Evolutionary conservation across 352 stramenopile genomes (phyloP).

Genomic region (Pythium myriotylum): DNA sequence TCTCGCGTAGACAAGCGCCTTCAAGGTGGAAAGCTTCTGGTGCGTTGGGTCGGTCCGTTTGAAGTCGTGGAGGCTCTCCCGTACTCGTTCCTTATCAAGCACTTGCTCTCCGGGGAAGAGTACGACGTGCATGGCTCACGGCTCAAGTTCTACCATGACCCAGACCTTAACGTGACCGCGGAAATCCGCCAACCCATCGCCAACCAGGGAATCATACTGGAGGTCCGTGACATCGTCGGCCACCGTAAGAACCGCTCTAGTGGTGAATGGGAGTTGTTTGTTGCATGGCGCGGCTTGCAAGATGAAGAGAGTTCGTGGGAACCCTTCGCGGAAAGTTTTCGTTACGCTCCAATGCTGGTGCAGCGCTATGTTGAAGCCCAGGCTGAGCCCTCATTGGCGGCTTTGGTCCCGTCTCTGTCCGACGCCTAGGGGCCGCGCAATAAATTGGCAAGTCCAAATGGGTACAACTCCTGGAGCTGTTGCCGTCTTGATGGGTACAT

Average conservation of each 20-base stretch:
- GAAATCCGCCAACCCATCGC: conserved; percentile 19
- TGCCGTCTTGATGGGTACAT: too few species aligned
- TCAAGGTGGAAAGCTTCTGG: conserved; percentile 21
- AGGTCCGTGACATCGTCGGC: conserved; percentile 8
- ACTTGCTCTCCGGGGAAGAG: conserved; percentile 21
- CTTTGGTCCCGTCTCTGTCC: too few species aligned
- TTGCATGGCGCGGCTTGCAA: conserved; percentile 18
- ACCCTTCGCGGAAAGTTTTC: background rate
- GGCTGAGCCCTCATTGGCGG: too few species aligned
- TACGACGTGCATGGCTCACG: conserved; percentile 28
- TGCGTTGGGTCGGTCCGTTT: conserved; percentile 28
- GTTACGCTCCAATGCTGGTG: background rate
- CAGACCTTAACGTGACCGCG: conserved; percentile 20
- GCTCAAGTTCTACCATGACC: conserved; percentile 21
- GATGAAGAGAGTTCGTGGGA: conserved; percentile 28
- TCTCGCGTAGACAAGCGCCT: conserved; percentile 27
- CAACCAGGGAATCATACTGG: conserved; percentile 15
- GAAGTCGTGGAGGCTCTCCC: conserved; percentile 7
- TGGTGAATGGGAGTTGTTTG: conserved; percentile 17
- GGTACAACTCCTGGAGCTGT: too few species aligned
- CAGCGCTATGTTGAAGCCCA: conserved; percentile 6
- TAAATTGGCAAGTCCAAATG: conserved; percentile 1
- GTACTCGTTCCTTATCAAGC: conserved; percentile 24
- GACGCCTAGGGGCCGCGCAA: too few species aligned
- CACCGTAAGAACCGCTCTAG: conserved; percentile 6